Percentiles rank a stretch among this genome's conserved stretches.
Evolutionary conservation across 2,329 filamentous ascomycete species (phyloP).

Genomic region (Pseudonectria buxi): DNA sequence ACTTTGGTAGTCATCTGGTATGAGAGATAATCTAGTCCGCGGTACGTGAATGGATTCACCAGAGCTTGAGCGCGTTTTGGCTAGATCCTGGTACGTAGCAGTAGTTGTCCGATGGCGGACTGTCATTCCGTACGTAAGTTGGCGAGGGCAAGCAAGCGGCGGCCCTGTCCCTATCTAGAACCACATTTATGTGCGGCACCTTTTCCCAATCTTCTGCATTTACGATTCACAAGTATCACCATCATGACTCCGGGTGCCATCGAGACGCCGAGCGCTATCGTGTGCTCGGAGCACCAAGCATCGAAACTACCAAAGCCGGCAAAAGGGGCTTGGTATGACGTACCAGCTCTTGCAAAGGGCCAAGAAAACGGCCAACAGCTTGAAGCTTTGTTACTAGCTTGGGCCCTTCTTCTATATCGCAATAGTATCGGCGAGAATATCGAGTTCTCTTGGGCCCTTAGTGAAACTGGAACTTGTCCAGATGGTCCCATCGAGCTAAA

Average conservation of each 20-base stretch:
- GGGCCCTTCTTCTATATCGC: constrained; percentile 18
- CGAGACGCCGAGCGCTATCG: not conserved
- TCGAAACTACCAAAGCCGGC: constrained; percentile 1
- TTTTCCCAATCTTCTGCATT: not conserved
- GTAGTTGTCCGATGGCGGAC: constrained; percentile 7
- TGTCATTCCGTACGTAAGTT: constrained; percentile 6
- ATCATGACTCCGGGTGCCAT: constrained; percentile 12
- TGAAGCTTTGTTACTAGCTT: constrained; percentile 15
- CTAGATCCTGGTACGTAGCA: not conserved
- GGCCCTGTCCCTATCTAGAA: constrained; percentile 2
- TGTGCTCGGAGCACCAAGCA: constrained; percentile 4
- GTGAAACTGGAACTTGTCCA: constrained; percentile 8
- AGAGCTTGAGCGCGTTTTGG: constrained; percentile 1
- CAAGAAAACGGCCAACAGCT: constrained; percentile 8
- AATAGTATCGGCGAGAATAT: constrained; percentile 17
- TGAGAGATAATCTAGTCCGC: not conserved
- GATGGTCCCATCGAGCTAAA: constrained; percentile 15
- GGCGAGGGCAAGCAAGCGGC: not conserved
- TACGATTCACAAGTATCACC: constrained; percentile 1
- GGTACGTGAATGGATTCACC: constrained; percentile 20
- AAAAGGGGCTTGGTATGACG: constrained; percentile 14
- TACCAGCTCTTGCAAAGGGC: constrained; percentile 11
- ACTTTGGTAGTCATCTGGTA: too few relatives aligned
- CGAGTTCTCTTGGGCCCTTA: constrained; percentile 17
- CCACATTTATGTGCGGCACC: constrained; percentile 5